These are phyloP conservation scores for Periconia sp. DNA, from an alignment of 2,329 filamentous ascomycete genomes.

Conservation along the genomic window DNA sequence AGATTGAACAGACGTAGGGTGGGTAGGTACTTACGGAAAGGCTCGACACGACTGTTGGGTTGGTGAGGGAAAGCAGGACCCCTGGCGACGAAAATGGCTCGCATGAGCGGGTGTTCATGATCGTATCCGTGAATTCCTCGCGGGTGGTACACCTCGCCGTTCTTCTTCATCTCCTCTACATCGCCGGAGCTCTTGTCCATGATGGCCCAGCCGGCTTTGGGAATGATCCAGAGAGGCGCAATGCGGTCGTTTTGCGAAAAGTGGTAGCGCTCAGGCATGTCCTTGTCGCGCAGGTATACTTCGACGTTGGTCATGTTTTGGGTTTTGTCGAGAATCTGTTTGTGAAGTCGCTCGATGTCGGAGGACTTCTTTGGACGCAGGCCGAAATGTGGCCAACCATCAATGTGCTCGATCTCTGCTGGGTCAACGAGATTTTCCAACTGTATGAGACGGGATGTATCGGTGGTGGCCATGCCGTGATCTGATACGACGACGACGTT, in stretches of 20 bases:
- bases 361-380: conserved; percentile 73
- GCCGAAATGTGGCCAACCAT: conserved; percentile 93
- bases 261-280: conserved; percentile 93
- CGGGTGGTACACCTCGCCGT: conserved; percentile 72
- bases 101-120: conserved; percentile 91
- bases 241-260: conserved; percentile 88
- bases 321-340: conserved; percentile 56
- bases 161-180: conserved; percentile 65
- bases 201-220: conserved; percentile 90
- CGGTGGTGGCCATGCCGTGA: conserved; percentile 96
- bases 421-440: conserved; percentile 86
- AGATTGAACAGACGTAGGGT: neutral
- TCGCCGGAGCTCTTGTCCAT: conserved; percentile 80
- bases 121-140: conserved; percentile 92
- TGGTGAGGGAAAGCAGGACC: conserved; percentile 90
- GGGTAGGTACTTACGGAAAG: conserved; percentile 74
- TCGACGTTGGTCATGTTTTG: conserved; percentile 71
- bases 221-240: conserved; percentile 91
- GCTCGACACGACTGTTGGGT: conserved; percentile 75
- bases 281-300: conserved; percentile 79
- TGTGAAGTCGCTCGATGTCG: conserved; percentile 69
- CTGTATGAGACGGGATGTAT: conserved; percentile 77
- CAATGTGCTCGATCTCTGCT: conserved; percentile 74
- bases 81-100: conserved; percentile 89
- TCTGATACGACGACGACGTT: conserved; percentile 97